Conservation (phyloP, 2,329 filamentous ascomycete species). For the Aspergillus sp. region DNA sequence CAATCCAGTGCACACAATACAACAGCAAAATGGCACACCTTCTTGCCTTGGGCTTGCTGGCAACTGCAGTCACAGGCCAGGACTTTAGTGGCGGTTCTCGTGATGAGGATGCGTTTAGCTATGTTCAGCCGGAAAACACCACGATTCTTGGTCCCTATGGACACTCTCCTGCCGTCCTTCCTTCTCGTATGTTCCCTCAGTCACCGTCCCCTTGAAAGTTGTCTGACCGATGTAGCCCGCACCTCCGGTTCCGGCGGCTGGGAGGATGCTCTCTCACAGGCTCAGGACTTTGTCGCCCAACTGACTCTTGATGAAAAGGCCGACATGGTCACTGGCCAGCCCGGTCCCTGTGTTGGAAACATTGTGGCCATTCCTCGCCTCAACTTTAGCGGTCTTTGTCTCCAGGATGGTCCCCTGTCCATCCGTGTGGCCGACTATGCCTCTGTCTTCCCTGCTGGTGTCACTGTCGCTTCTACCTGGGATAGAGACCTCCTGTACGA, state of each 20-base stretch:
- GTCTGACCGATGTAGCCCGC: conserved; percentile 21
- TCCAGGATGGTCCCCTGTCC: conserved; percentile 49
- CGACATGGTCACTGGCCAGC: conserved; percentile 33
- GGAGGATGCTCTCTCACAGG: conserved; percentile 24
- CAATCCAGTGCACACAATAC: not conserved
- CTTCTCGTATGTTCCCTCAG: conserved; percentile 23
- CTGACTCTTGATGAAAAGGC: conserved; percentile 33
- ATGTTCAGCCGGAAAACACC: conserved; percentile 27
- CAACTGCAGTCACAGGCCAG: conserved; percentile 2
- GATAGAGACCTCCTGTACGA: conserved; percentile 59
- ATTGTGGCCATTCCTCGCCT: conserved; percentile 35
- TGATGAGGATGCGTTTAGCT: conserved; percentile 18
- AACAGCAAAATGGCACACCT: not conserved
- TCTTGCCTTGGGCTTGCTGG: conserved; percentile 5
- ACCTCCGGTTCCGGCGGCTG: conserved; percentile 27
- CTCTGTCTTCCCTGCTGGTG: conserved; percentile 74
- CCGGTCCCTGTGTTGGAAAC: conserved; percentile 38
- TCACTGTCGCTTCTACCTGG: conserved; percentile 69
- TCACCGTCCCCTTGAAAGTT: not conserved
- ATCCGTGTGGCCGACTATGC: conserved; percentile 70
- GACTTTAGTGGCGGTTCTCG: not conserved
- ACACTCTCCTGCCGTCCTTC: conserved; percentile 23
- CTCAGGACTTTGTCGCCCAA: conserved; percentile 23
- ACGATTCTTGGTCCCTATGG: conserved; percentile 26
- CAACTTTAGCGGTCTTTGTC: conserved; percentile 35